Evolutionary conservation across 2,329 filamentous ascomycete genomes (phyloP).

Genomic region (Rutstroemia sp.): DNA sequence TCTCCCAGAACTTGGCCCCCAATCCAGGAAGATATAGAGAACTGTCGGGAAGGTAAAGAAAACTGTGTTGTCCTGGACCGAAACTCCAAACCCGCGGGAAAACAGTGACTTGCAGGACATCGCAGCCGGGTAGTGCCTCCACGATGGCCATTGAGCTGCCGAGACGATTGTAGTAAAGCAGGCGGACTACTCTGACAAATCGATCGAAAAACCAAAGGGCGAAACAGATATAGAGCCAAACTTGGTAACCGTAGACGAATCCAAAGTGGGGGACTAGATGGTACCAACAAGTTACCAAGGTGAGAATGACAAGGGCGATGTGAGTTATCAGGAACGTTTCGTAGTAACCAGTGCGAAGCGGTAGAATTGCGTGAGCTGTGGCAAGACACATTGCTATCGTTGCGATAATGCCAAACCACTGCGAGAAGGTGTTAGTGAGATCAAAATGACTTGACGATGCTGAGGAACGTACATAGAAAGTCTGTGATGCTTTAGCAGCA

Average conservation of each 20-base stretch:
- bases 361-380: conserved; percentile 27
- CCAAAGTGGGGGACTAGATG: conserved; percentile 30
- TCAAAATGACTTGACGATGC: no score
- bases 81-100: background rate
- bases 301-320: conserved; percentile 11
- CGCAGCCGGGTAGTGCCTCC: background rate
- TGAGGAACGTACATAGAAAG: background rate
- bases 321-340: conserved; percentile 12
- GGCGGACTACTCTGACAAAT: conserved; percentile 32
- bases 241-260: conserved; percentile 31
- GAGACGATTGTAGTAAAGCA: conserved; percentile 16
- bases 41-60: background rate
- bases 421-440: background rate
- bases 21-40: background rate
- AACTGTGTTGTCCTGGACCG: conserved; percentile 2
- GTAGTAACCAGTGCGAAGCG: conserved; percentile 30
- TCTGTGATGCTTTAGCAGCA: background rate
- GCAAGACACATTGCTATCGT: conserved; percentile 20
- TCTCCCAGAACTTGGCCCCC: conserved; percentile 6
- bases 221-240: conserved; percentile 33
- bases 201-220: conserved; percentile 41
- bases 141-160: background rate
- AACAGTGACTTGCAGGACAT: background rate
- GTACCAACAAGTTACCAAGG: conserved; percentile 13
- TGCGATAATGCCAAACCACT: conserved; percentile 34